Evolutionary conservation across 73 alveolate genomes (phyloP), one percentile per base, ranked within the genome.

Genomic region (Effrenium voratum): DNA sequence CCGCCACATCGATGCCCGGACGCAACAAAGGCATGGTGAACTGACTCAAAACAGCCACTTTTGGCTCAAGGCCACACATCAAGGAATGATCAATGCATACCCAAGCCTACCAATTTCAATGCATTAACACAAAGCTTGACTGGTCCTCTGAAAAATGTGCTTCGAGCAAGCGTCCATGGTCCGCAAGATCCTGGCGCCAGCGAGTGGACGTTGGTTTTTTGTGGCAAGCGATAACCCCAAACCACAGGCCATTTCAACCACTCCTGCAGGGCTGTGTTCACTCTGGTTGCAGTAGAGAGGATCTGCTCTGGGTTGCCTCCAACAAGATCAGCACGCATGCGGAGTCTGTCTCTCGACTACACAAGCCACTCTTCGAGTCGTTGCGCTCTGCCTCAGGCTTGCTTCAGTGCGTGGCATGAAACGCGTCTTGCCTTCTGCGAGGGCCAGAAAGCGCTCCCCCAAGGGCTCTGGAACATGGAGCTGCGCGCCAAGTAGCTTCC

Each of bases 211-310:
- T 52, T 52, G 19, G 63, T 52, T 52, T n/a, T n/a, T 52, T 8
- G 63, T 19, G 63, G 26, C 63, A 52, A 8, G 63, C 19, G 26
- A 52, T 19, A 52, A 52, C 19, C 63, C 8, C 63, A 52, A 12
- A 12, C 19, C 63, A 12, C 63, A 12, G 63, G 63, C 63, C 19
- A 12, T 8, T 52, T 52, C 63, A 52, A 19, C 63, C 63, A 8
- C 76, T 75, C 97, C 97, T 90, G 97, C 43, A 90, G 41, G 3
- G 75, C 41, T 1, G 97, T 90, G 57, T 90, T 90, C 76, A 90
- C 87, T 16, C 97, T 55, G n/a, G 97, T 90, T 73, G 97, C 97
- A 6, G 97, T 90, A 12, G 97, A 90, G 75, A 90, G 97, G 75
- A 90, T 90, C 87, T 90, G 97, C 46, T 90, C 97, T 5, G 87